phyloP scores from a whole-genome alignment of 2,329 filamentous ascomycete genomes.

The Fusarium sp. region DNA sequence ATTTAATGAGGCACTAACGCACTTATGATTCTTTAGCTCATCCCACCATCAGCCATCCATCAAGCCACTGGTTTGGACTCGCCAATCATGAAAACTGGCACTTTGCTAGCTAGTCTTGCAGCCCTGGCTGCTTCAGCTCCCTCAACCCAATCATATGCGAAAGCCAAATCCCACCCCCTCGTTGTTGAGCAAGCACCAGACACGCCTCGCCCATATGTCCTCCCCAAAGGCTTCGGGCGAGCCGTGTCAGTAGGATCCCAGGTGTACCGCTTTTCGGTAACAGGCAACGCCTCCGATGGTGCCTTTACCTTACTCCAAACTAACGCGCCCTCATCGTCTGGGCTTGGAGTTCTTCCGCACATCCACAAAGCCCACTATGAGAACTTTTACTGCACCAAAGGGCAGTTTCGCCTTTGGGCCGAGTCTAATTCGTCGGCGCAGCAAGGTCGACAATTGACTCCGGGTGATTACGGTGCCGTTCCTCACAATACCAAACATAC shows the following conservation, averaged over 20 bases:
- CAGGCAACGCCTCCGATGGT: constrained; percentile 6
- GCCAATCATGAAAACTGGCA: constrained; percentile 4
- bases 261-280: constrained; percentile 6
- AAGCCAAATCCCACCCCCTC: background rate
- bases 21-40: background rate
- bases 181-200: constrained; percentile 4
- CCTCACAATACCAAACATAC: constrained; percentile 5
- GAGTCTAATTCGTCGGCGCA: background rate
- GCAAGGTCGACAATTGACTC: constrained; percentile 5
- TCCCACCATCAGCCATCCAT: background rate
- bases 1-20: background rate
- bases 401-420: constrained; percentile 4
- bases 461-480: background rate
- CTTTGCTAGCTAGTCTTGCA: background rate
- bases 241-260: constrained; percentile 4
- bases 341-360: constrained; percentile 7
- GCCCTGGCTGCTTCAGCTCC: constrained; percentile 1
- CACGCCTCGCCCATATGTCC: background rate
- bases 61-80: background rate
- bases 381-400: constrained; percentile 10
- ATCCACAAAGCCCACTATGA: constrained; percentile 5
- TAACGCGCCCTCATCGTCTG: constrained; percentile 4
- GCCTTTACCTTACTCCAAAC: constrained; percentile 10
- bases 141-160: background rate
- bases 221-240: constrained; percentile 4